These are phyloP conservation scores for Zizania latifolia DNA, from an alignment of 176 grass and related monocot species.

Conservation along the genomic window DNA sequence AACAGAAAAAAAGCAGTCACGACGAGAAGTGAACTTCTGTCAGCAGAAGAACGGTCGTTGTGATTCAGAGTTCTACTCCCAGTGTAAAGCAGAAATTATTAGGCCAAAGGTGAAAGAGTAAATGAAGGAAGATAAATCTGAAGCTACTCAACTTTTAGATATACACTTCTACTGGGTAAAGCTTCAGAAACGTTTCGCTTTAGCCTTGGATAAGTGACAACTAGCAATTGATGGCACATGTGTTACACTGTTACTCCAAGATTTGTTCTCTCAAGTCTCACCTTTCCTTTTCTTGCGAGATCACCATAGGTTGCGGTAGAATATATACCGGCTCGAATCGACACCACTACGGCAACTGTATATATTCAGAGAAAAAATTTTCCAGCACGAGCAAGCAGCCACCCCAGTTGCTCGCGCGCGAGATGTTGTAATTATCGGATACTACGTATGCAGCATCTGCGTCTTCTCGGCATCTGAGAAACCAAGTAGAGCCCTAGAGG, in stretches of 20 bases:
- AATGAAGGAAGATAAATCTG: no score
- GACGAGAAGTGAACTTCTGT: not conserved
- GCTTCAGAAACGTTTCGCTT: no score
- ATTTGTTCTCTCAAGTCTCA: not conserved
- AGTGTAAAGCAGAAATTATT: not conserved
- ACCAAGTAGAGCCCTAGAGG: not conserved
- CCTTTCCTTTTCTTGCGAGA: not conserved
- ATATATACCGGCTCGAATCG: not conserved
- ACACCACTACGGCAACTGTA: not conserved
- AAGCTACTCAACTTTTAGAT: not conserved
- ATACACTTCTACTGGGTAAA: no score
- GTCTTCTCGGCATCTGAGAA: not conserved
- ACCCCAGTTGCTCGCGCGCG: not conserved
- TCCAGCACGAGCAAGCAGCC: not conserved
- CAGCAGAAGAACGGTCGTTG: not conserved
- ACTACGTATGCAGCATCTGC: not conserved
- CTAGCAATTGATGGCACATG: not conserved
- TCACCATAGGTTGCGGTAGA: not conserved
- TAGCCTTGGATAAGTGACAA: no score
- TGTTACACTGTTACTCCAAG: not conserved
- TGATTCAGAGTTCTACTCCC: not conserved
- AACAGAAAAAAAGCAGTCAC: not conserved
- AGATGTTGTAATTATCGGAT: not conserved
- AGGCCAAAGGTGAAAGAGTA: not conserved
- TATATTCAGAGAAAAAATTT: not conserved